phyloP scores from a whole-genome alignment of 192 early-diverging fungal genomes.

The Coemansia sp. region DNA sequence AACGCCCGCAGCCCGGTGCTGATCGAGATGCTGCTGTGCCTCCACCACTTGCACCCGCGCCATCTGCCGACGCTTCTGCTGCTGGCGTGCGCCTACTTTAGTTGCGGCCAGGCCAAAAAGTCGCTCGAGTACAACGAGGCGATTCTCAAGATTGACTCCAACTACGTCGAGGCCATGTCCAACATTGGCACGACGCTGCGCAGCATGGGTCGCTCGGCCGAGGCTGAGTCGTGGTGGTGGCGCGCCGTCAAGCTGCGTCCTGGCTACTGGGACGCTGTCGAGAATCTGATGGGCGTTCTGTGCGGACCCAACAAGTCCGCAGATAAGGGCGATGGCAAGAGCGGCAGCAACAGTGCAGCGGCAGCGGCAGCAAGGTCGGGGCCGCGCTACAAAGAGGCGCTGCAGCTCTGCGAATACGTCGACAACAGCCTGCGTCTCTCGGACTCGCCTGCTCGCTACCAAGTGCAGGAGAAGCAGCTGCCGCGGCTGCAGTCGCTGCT shows the following conservation, averaged over 20 bases:
- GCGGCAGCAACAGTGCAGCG: constrained; percentile 14
- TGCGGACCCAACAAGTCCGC: constrained; percentile 37
- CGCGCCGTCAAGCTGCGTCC: constrained; percentile 77
- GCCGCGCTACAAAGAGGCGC: constrained; percentile 71
- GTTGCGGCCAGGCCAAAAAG: constrained; percentile 63
- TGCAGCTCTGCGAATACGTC: constrained; percentile 77
- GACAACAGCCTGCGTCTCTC: constrained; percentile 57
- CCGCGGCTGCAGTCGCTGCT: constrained; percentile 76
- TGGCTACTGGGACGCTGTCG: constrained; percentile 89
- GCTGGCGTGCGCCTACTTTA: constrained; percentile 84
- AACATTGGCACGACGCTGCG: constrained; percentile 88
- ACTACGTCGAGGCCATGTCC: constrained; percentile 87
- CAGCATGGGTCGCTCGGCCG: constrained; percentile 63
- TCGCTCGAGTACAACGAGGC: constrained; percentile 78
- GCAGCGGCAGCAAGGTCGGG: constrained; percentile 40
- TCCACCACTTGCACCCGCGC: constrained; percentile 55
- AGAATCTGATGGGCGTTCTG: constrained; percentile 80
- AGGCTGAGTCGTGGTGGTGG: constrained; percentile 85
- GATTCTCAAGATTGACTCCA: constrained; percentile 76
- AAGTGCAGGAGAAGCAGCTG: constrained; percentile 60
- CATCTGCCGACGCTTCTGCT: constrained; percentile 84
- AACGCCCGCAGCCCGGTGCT: constrained; percentile 54
- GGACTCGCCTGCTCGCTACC: constrained; percentile 21
- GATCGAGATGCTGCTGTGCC: constrained; percentile 46
- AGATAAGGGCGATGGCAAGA: background rate